phyloP scores from a whole-genome alignment of 345 rosid species.

The Eucalyptus tenuipes region DNA sequence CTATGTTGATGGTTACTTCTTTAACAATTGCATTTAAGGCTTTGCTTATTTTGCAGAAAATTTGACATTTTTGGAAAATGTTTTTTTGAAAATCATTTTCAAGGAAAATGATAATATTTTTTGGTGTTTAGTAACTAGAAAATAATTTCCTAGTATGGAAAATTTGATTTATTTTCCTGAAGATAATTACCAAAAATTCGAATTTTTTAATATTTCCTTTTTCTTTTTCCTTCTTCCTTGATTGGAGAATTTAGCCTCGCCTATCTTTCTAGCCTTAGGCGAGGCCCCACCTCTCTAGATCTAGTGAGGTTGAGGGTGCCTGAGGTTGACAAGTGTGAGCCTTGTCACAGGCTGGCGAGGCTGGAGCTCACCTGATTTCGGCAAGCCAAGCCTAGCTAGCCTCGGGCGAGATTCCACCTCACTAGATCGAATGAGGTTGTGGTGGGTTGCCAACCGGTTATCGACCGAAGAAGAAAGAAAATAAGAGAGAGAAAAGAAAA shows the following conservation, averaged over 20 bases:
- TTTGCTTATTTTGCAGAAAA: background rate
- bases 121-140: background rate
- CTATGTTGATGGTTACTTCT: background rate
- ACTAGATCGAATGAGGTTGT: background rate
- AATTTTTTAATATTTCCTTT: too few species aligned
- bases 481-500: too few species aligned
- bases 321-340: background rate
- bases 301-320: background rate
- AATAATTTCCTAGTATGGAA: too few species aligned
- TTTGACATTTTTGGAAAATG: background rate
- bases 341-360: rapidly evolving
- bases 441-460: rapidly evolving
- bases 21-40: background rate
- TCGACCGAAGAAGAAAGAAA: background rate
- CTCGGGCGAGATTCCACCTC: too few species aligned
- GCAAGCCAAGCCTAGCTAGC: too few species aligned
- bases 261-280: background rate
- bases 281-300: background rate
- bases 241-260: rapidly evolving
- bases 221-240: background rate
- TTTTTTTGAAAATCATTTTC: rapidly evolving
- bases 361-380: too few species aligned
- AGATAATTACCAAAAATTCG: background rate
- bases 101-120: background rate
- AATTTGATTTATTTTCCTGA: background rate